Base-by-base conservation (phyloP, 2,329 filamentous ascomycete species). In the Thelonectria blattea region DNA sequence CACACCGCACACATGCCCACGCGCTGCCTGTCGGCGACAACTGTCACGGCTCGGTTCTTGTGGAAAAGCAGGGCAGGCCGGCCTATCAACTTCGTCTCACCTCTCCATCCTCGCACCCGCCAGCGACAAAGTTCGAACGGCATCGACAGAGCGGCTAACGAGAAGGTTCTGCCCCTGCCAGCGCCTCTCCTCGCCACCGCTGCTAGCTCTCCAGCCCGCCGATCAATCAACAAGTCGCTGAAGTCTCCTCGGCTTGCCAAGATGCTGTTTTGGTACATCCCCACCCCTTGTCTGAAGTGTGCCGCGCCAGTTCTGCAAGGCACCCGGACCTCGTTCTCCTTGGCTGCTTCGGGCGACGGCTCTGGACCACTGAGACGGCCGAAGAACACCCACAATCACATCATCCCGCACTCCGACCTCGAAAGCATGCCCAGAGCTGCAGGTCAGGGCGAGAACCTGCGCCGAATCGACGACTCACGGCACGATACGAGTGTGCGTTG, bases 51-150 rank as follows among this genome's bases (percentile, higher is more conserved):
- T 55, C 53, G 46, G 58, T 59, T 63, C 61, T 58, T 64, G 50
- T 52, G 57, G 58, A 49, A 57, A 43, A 49, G 54, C 59, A 66
- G 58, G 61, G 60, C 50, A 22, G 39, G 24, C n/a, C 43, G 56
- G 43, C 62, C 64, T 68, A 69, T 68, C 61, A 68, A 69, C 52
- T 41, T 53, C 54, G 58, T 18, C 45, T 18, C 56, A 50, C 56
- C 42, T 65, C 57, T 57, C 60, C 53, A 58, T 63, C 46, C 47
- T 55, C 30, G 51, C 45, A 53, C 51, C 62, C 49, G 24, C 51
- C 65, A 62, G 58, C 62, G 60, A 46, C 57, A 30, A 30, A 30
- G 27, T 30, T 30, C 27, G 27, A 30, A 30, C 27, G 27, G 27
- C 27, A 30, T 30, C 27, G 27, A 30, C 37, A 42, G 48, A 60